phyloP scores from a whole-genome alignment of 805 yeast species.

The Kodamaea hsintzibuensis region DNA sequence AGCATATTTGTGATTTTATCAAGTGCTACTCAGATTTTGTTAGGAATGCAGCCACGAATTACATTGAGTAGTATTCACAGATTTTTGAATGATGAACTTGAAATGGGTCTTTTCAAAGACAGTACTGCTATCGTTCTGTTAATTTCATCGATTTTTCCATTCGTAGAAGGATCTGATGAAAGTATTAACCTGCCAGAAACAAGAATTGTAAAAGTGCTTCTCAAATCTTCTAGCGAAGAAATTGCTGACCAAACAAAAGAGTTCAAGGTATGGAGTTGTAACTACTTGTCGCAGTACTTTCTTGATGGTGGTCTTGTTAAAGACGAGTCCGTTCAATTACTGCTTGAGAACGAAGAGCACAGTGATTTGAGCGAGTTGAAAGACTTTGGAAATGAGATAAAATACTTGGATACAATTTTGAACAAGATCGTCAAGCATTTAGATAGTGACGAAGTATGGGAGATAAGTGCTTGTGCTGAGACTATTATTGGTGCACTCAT shows the following conservation, averaged over 20 bases:
- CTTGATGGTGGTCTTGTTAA: constrained; percentile 19
- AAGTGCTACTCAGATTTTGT: constrained; percentile 5
- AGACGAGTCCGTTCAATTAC: constrained; percentile 2
- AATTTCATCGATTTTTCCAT: constrained; percentile 11
- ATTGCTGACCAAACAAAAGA: constrained; percentile 12
- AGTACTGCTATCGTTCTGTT: not conserved
- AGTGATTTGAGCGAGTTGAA: constrained; percentile 12
- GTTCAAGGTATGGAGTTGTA: constrained; percentile 25
- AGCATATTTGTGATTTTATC: not conserved
- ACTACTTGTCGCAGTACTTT: constrained; percentile 23
- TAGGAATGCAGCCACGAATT: not conserved
- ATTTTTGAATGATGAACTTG: constrained; percentile 13
- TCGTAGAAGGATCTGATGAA: not conserved
- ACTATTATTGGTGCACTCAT: constrained; percentile 42
- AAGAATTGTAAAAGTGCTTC: constrained; percentile 8
- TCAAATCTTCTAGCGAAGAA: constrained; percentile 1
- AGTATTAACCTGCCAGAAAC: not conserved
- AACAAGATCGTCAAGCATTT: constrained; percentile 21
- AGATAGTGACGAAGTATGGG: constrained; percentile 16
- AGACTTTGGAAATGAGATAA: constrained; percentile 17
- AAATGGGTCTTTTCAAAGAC: not conserved
- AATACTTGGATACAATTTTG: constrained; percentile 28
- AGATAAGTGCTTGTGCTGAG: constrained; percentile 34
- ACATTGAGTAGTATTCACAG: constrained; percentile 11
- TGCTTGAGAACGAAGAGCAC: constrained; percentile 6